Base-by-base conservation (phyloP, 257 asterid species). In the Solanum piurae region DNA sequence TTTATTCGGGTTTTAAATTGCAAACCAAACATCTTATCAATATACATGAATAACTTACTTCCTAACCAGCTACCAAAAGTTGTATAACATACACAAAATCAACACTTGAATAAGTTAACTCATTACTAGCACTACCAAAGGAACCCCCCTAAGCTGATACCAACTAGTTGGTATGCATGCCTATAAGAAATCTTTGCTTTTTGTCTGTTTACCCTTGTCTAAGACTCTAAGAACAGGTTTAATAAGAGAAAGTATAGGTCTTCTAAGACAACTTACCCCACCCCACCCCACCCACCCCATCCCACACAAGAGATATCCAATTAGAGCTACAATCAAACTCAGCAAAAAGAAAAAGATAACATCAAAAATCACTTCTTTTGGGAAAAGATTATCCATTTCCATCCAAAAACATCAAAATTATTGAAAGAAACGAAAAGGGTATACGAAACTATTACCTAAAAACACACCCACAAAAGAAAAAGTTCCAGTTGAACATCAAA, bases 391-490 rank as follows among this genome's bases (percentile, higher is more conserved):
- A 38, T 37, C 52, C 31, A n/a, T 58, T 72, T 44, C 37, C 9
- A 9, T 44, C 52, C 27, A 58, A 89, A 27, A n/a, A 40, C 29
- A 55, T 12, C 13, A 79, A 73, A 72, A 83, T 44, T 79, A 6
- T 44, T n/a, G 25, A 44, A 44, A 18, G 9, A 80, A 20, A 83
- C 55, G 74, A 58, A 87, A 69, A 85, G 34, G 89, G 83, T 44
- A 18, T 60, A 38, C 27, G 12, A 64, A 92, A 85, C 46, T 34
- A 88, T 74, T 88, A 93, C 98, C 94, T 89, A 88, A 89, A 91
- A 87, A 79, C 44, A 86, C 6, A 88, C 66, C 66, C 66, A 10
- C 16, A 62, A 89, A 76, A 25, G 55, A 14, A 77, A 44, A 77
- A 40, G 42, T 37, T 85, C 87, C n/a, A 89, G 86, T 84, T 73